A percentile compares a stretch with the other conserved stretches of the same genome.
These are phyloP conservation scores for Hygrophila difformis DNA, from an alignment of 257 asterid genomes.

Conservation along the genomic window DNA sequence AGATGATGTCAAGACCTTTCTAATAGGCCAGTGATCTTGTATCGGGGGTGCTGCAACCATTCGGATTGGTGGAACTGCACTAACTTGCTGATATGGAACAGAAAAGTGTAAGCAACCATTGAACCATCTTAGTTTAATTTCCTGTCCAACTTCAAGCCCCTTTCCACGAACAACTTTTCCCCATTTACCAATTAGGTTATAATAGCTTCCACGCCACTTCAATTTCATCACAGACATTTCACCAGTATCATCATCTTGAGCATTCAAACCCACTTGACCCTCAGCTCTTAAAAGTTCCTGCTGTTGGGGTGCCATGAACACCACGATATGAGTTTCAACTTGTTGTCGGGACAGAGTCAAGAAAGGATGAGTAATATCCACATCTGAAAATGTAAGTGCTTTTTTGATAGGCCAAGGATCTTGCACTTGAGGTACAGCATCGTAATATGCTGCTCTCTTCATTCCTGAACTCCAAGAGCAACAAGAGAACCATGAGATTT, in stretches of 20 bases:
- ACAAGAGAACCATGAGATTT: conserved; percentile 4
- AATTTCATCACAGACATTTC: conserved; percentile 46
- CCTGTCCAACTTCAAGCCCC: conserved; percentile 64
- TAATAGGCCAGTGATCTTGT: conserved; percentile 64
- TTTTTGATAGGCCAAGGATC: conserved; percentile 76
- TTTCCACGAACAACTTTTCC: conserved; percentile 69
- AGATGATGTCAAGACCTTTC: conserved; percentile 49
- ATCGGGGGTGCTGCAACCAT: conserved; percentile 29
- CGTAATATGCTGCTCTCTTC: conserved; percentile 53
- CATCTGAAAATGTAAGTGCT: conserved; percentile 65
- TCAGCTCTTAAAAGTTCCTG: conserved; percentile 47
- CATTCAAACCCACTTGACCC: conserved; percentile 58
- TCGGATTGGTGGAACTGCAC: conserved; percentile 35
- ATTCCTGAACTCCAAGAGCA: conserved; percentile 26
- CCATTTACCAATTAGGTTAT: no score
- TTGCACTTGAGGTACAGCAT: conserved; percentile 36
- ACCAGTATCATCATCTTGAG: conserved; percentile 71
- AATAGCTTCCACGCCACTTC: no score
- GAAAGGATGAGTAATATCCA: conserved; percentile 77
- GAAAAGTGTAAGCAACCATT: conserved; percentile 62
- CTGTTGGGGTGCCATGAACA: conserved; percentile 57
- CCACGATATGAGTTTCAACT: conserved; percentile 58
- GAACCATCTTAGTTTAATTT: conserved; percentile 51
- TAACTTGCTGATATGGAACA: conserved; percentile 49
- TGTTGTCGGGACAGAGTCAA: conserved; percentile 75